These are phyloP conservation scores for Daldinia childiae DNA, from an alignment of 495 filamentous ascomycete genomes.

Conservation along the genomic window DNA sequence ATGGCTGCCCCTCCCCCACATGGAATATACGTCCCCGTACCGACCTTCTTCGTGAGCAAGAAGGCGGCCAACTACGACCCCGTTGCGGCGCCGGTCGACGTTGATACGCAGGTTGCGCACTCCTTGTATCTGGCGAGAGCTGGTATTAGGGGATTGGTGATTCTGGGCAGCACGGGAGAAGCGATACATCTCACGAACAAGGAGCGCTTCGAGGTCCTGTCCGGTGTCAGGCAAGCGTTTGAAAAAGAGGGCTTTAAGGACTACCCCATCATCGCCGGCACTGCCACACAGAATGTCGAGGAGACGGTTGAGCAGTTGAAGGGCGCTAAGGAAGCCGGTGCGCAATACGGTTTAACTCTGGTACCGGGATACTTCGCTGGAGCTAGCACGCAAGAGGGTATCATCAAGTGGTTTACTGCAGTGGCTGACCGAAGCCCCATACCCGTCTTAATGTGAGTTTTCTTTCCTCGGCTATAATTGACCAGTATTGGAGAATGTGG, in stretches of 20 bases:
- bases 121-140: slow-evolving; percentile 68
- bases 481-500: neutral
- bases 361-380: slow-evolving; percentile 67
- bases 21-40: slow-evolving; percentile 57
- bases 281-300: slow-evolving; percentile 68
- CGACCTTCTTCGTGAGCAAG: slow-evolving; percentile 55
- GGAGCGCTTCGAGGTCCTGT: slow-evolving; percentile 67
- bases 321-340: slow-evolving; percentile 66
- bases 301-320: slow-evolving; percentile 69
- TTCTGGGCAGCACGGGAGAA: slow-evolving; percentile 75
- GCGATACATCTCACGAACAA: slow-evolving; percentile 69
- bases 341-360: slow-evolving; percentile 69
- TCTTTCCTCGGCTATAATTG: neutral
- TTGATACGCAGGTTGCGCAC: slow-evolving; percentile 66
- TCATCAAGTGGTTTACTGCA: slow-evolving; percentile 63
- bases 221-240: slow-evolving; percentile 61
- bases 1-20: slow-evolving; percentile 47
- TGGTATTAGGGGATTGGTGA: slow-evolving; percentile 70
- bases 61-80: slow-evolving; percentile 38
- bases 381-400: slow-evolving; percentile 56
- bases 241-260: slow-evolving; percentile 65
- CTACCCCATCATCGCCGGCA: slow-evolving; percentile 75
- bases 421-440: slow-evolving; percentile 65
- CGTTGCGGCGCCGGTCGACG: slow-evolving; percentile 54
- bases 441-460: slow-evolving; percentile 61